Conservation (phyloP, 495 filamentous ascomycete species). For the Platismatia glauca region DNA sequence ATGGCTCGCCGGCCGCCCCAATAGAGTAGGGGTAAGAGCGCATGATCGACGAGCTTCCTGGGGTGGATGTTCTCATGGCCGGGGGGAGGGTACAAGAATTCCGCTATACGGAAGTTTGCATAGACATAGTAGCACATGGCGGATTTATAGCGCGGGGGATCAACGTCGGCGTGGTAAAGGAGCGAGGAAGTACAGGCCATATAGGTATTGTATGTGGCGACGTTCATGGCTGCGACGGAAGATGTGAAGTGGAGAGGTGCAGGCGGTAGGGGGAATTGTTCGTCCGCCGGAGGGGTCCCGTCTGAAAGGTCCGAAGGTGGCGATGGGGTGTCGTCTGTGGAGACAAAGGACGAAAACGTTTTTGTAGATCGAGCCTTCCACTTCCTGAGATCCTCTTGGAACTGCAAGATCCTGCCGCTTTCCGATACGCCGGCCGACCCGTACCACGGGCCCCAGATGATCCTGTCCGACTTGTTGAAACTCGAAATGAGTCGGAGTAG, state of each 20-base stretch:
- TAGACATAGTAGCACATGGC: not conserved
- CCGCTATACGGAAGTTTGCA: not conserved
- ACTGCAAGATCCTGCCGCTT: not conserved
- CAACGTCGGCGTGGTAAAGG: not conserved
- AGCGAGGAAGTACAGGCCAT: not conserved
- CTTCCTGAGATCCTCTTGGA: not conserved
- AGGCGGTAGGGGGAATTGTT: not conserved
- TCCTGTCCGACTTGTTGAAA: not conserved
- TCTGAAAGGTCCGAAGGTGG: not conserved
- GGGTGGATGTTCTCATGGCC: not conserved
- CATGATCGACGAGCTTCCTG: constrained; percentile 1
- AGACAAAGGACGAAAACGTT: not conserved
- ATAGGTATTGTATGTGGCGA: not conserved
- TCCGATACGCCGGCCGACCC: not conserved
- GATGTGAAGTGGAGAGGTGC: not conserved
- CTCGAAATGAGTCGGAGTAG: not conserved
- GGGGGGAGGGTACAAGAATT: not conserved
- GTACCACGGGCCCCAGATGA: not conserved
- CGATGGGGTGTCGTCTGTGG: not conserved
- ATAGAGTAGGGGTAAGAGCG: not conserved
- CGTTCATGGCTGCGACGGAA: not conserved
- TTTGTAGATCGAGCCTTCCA: not conserved
- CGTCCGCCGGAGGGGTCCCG: not conserved
- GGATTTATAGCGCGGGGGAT: not conserved
- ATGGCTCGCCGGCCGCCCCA: not conserved